phyloP scores from a whole-genome alignment of 768 basidiomycete genomes.

The Xerocomellus amylosporus region DNA sequence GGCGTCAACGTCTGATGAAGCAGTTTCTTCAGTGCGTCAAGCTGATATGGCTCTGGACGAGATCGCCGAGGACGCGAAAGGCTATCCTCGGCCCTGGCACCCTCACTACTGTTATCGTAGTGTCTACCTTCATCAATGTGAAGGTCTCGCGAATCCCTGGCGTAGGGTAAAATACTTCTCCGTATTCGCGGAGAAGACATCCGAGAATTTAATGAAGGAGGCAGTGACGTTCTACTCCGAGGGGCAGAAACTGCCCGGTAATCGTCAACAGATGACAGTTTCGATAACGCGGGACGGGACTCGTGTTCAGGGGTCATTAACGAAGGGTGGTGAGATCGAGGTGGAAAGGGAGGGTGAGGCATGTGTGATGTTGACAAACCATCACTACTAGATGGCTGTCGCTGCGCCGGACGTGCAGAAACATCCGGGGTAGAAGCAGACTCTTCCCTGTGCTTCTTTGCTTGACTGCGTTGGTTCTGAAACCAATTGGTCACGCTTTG shows the following conservation, averaged over 20 bases:
- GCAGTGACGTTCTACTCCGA: conserved; percentile 32
- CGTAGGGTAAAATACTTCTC: conserved; percentile 26
- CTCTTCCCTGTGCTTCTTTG: conserved; percentile 69
- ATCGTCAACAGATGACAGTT: conserved; percentile 17
- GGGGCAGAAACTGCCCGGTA: conserved; percentile 20
- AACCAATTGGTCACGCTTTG: conserved; percentile 86
- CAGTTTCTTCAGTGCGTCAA: conserved; percentile 69
- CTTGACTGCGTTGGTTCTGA: conserved; percentile 78
- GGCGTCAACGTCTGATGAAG: conserved; percentile 68
- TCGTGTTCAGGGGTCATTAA: conserved; percentile 25
- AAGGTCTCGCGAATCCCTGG: conserved; percentile 27
- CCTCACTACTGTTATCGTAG: conserved; percentile 23
- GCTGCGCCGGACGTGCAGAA: conserved; percentile 6
- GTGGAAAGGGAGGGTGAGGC: conserved; percentile 18
- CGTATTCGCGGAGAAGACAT: conserved; percentile 31
- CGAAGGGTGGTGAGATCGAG: conserved; percentile 32
- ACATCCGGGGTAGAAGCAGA: conserved; percentile 24
- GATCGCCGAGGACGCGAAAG: conserved; percentile 63
- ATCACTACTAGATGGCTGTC: conserved; percentile 17
- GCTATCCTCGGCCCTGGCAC: conserved; percentile 26
- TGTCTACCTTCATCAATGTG: conserved; percentile 25
- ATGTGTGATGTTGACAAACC: conserved; percentile 7
- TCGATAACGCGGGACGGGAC: conserved; percentile 10
- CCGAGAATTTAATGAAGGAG: conserved; percentile 28
- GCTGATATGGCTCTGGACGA: conserved; percentile 76